Evolutionary conservation across 208 protist genomes (phyloP).

Genomic region (Leptomonas pyrrhocoris): DNA sequence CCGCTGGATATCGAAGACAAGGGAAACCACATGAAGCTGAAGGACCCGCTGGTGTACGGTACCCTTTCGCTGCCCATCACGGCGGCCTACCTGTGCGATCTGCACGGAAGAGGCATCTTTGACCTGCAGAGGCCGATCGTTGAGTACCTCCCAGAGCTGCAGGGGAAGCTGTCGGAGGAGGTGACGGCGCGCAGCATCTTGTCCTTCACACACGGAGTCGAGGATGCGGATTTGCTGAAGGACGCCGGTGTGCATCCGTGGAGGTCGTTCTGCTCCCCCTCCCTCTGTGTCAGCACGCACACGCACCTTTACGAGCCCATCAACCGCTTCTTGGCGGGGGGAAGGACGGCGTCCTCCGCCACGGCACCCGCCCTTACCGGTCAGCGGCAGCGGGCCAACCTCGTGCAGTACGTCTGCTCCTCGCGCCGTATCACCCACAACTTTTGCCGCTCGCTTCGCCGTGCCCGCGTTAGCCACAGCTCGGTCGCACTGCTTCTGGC

Average conservation of each 20-base stretch:
- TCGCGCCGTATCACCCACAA: constrained; percentile 24
- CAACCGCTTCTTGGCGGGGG: constrained; percentile 60
- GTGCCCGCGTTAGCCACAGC: constrained; percentile 58
- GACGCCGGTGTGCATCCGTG: constrained; percentile 39
- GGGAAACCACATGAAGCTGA: constrained; percentile 83
- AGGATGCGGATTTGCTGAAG: constrained; percentile 50
- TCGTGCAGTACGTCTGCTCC: constrained; percentile 66
- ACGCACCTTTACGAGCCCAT: constrained; percentile 56
- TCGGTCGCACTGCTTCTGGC: constrained; percentile 74
- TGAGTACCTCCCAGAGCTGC: constrained; percentile 70
- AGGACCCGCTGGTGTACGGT: constrained; percentile 81
- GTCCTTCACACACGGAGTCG: constrained; percentile 59
- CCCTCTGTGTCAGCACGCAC: constrained; percentile 49
- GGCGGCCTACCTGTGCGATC: constrained; percentile 72
- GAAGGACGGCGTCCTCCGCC: background rate
- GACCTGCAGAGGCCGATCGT: constrained; percentile 58
- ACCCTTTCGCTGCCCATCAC: constrained; percentile 73
- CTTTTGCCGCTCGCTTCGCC: constrained; percentile 21
- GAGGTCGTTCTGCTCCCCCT: constrained; percentile 30
- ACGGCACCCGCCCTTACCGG: constrained; percentile 33
- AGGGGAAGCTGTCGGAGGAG: constrained; percentile 34
- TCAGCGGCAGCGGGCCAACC: constrained; percentile 66
- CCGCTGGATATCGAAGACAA: constrained; percentile 83
- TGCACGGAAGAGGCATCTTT: constrained; percentile 68
- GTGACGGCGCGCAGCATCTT: constrained; percentile 76